Evolutionary conservation across 345 rosid species (phyloP), one percentile per base, ranked within the genome.

Genomic region (Pelargonium nanum): DNA sequence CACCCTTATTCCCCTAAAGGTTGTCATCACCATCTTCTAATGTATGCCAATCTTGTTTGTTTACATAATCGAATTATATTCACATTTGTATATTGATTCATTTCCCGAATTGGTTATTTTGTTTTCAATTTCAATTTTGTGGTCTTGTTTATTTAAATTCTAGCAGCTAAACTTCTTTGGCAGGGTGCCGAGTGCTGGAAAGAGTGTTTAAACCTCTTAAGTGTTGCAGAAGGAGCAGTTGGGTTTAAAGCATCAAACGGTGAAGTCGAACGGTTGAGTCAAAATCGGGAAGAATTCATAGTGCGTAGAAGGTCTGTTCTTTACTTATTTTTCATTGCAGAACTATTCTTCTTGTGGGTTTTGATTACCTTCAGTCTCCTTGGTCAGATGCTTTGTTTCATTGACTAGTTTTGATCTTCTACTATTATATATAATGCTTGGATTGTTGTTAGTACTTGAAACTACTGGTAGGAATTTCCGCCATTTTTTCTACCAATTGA

Each of bases 1-100:
- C 96, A 92, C 59, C 98, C 96, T 50, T 89, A 92, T 74, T 89
- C 93, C 51, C 96, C 93, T 50, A 87, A 89, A 85, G 96, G 96
- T 92, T 66, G 21, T 9, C 34, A 17, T 60, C 55, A 53, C 23
- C 32, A 60, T 22, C 58, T 32, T 61, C 57, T 8, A 28, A 19
- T 56, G 53, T 53, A 26, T 12, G 24, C 59, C 17, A 64, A 62
- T 62, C 24, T 24, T 53, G 26, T 56, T 26, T 52, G 21, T 48
- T 15, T 3, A 21, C 8, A 57, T 22, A 2, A 8, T 21, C 19
- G 5, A 19, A 2, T 50, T 65, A 1, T 10, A 22, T 52, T 34
- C 6, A 25, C 50, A 19, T 54, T 9, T 19, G 12, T 59, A 58
- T 21, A 59, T 24, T 32, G 22, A 34, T 32, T 59, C 24, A 30